Percentiles rank a stretch among this genome's conserved stretches.
These are phyloP conservation scores for Torulaspora microellipsoides DNA, from an alignment of 805 yeast species.

Conservation along the genomic window DNA sequence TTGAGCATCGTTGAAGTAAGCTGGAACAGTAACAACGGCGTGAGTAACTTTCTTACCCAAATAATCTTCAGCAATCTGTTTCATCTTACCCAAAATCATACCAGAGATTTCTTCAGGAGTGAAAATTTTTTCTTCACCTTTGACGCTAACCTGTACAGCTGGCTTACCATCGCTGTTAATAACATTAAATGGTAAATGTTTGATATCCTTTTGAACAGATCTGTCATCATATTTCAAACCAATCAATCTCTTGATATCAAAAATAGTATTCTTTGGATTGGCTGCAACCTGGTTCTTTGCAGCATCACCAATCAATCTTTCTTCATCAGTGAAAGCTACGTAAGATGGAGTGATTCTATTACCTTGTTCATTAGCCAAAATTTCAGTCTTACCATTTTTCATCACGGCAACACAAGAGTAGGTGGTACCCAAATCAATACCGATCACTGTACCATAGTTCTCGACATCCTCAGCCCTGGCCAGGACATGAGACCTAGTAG, in stretches of 20 bases:
- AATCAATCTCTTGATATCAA: constrained; percentile 87
- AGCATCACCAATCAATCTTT: constrained; percentile 92
- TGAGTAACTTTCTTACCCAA: constrained; percentile 80
- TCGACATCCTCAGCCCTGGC: constrained; percentile 40
- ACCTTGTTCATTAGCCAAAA: constrained; percentile 94
- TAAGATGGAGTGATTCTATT: constrained; percentile 94
- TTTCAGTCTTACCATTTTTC: constrained; percentile 84
- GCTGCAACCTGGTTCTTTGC: constrained; percentile 94
- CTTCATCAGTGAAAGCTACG: constrained; percentile 88
- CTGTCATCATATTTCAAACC: constrained; percentile 77
- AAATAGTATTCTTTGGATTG: constrained; percentile 80
- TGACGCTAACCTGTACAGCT: constrained; percentile 65
- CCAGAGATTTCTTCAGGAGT: constrained; percentile 93
- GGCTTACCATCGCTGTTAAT: constrained; percentile 76
- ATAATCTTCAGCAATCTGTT: constrained; percentile 85
- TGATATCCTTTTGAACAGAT: constrained; percentile 74
- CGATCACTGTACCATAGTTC: constrained; percentile 65
- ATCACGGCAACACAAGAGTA: constrained; percentile 93
- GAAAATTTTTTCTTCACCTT: constrained; percentile 71
- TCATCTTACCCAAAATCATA: constrained; percentile 90
- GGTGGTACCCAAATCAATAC: constrained; percentile 97
- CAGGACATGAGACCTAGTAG: constrained; percentile 29
- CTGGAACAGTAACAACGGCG: constrained; percentile 91
- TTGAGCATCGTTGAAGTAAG: constrained; percentile 90
- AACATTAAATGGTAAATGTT: constrained; percentile 75